Evolutionary conservation across 345 rosid species (phyloP), one percentile per base, ranked within the genome.

Genomic region (Cardamine chenopodiifolia): DNA sequence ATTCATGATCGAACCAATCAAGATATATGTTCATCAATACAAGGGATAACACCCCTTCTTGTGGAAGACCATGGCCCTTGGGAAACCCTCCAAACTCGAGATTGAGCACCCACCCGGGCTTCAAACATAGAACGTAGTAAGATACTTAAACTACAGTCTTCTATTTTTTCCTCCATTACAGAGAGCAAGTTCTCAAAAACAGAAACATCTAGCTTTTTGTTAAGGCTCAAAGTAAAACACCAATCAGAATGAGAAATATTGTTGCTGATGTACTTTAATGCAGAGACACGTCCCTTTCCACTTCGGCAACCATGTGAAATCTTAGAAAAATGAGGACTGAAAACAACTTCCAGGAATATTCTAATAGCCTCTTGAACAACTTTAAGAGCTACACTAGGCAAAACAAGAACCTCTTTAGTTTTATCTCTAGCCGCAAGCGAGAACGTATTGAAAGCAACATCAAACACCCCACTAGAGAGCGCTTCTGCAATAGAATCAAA

Each of bases 1-100:
- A 81, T 70, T 93, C 98, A 19, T 42, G 83, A 79, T 93, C 98
- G 59, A 89, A 78, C 20, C 62, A 73, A 78, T 87, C 90, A 49
- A 93, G 94, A 81, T 93, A 91, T 70, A 93, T 85, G 78, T 89
- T 93, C 79, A 89, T 85, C 68, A 93, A 76, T 53, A 93, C 81
- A 53, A 96, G 90, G 58, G 88, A 93, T 79, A 93, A 57, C 45
- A 87, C 77, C 62, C 98, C 98, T 85, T 93, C 97, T 68, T 93
- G 98, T 20, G 98, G 97, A 74, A 93, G 97, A 75, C 98, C 97
- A 71, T 93, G 94, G 34, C 97, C 94, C 82, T 93, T 93, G 23
- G 92, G 89, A 73, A 88, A 93, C 48, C 92, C 90, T 26, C 97
- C 98, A 85, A 93, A 93, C 82, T 88, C 96, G 34, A 89, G 68